phyloP scores from a whole-genome alignment of 2,329 filamentous ascomycete genomes.

The Aspergillus fumigatus region DNA sequence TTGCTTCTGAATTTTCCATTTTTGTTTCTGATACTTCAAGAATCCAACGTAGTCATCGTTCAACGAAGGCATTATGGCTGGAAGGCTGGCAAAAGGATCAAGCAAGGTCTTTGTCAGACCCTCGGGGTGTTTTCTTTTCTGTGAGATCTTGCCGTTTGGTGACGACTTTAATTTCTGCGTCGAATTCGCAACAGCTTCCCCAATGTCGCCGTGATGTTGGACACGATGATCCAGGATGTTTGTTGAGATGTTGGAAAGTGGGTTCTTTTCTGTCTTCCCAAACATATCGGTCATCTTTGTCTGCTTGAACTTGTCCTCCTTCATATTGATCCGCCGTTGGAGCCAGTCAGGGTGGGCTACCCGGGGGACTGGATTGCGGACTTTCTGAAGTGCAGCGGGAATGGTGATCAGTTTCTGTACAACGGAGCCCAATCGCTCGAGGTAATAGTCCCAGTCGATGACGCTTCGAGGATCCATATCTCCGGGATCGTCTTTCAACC shows the following conservation, averaged over 20 bases:
- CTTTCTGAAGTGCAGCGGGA: slow-evolving; percentile 89
- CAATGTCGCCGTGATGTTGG: slow-evolving; percentile 61
- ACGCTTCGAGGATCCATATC: slow-evolving; percentile 87
- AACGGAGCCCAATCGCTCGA: slow-evolving; percentile 90
- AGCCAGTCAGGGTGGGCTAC: slow-evolving; percentile 96
- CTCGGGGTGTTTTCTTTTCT: slow-evolving; percentile 72
- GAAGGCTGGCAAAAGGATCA: slow-evolving; percentile 78
- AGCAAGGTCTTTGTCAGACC: slow-evolving; percentile 55
- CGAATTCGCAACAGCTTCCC: slow-evolving; percentile 65
- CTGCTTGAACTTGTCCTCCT: slow-evolving; percentile 97
- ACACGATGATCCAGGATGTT: slow-evolving; percentile 58
- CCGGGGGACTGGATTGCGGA: slow-evolving; percentile 88
- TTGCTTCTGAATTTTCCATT: slow-evolving; percentile 97
- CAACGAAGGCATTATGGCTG: slow-evolving; percentile 76
- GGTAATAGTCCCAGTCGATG: slow-evolving; percentile 96
- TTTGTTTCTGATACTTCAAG: slow-evolving; percentile 91
- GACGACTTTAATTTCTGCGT: slow-evolving; percentile 62
- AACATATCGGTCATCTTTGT: slow-evolving; percentile 98
- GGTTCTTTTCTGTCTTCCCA: slow-evolving; percentile 54
- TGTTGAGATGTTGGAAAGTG: slow-evolving; percentile 66
- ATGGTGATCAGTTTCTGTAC: slow-evolving; percentile 99
- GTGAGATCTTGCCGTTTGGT: slow-evolving; percentile 51
- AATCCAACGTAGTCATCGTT: slow-evolving; percentile 84
- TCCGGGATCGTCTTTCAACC: slow-evolving; percentile 86
- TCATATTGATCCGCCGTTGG: slow-evolving; percentile 84